Evolutionary conservation across 2,329 filamentous ascomycete genomes (phyloP).

Genomic region (Cladorrhinum sp.): DNA sequence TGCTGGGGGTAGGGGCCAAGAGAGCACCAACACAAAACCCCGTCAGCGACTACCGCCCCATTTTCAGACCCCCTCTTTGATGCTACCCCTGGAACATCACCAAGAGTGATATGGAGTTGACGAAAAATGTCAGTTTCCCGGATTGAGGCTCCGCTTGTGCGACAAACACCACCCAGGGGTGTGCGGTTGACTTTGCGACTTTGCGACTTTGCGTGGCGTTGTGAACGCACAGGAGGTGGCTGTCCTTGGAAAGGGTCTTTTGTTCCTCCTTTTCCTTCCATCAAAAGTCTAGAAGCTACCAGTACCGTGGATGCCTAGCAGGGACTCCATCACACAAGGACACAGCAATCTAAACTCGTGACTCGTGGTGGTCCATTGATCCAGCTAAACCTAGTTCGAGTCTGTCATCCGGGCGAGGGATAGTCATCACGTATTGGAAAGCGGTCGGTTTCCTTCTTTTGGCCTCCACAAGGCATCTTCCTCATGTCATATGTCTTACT

Average conservation of each 20-base stretch:
- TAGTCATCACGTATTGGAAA: background rate
- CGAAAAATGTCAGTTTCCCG: background rate
- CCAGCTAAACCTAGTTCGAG: background rate
- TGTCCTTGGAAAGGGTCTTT: background rate
- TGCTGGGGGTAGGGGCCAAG: background rate
- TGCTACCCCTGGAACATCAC: no score
- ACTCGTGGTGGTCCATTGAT: background rate
- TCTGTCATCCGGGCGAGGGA: background rate
- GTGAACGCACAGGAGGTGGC: slow-evolving; percentile 6
- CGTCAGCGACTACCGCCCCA: background rate
- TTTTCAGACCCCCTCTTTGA: background rate
- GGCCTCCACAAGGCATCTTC: slow-evolving; percentile 9
- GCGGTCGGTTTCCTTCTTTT: background rate
- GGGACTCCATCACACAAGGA: background rate
- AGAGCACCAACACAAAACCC: background rate
- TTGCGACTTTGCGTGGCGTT: background rate
- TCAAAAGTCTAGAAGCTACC: background rate
- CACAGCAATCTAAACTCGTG: background rate
- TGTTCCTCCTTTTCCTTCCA: background rate
- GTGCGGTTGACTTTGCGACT: background rate
- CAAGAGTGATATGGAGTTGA: background rate
- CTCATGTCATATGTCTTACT: background rate
- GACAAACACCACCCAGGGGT: background rate
- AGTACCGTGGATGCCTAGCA: slow-evolving; percentile 1
- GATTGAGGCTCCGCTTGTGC: background rate